Base-by-base conservation (phyloP, 2,329 filamentous ascomycete genomes). In the Calonectria leucothoes region DNA sequence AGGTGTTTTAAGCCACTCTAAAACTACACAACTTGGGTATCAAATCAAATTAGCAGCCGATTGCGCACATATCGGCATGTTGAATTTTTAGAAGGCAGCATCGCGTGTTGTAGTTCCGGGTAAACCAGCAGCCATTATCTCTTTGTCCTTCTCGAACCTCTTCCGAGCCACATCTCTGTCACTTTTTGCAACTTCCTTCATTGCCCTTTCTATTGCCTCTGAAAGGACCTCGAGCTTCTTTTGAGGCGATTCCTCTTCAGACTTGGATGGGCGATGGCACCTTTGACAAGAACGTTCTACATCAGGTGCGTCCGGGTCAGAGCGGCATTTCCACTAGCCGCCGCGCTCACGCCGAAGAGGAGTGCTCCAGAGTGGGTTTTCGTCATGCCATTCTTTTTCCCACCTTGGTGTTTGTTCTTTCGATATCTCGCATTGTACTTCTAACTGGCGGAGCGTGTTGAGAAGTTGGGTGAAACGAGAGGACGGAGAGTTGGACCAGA, bases 321-420 rank as follows among this genome's bases (percentile, higher is more conserved):
- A 79, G 66, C 78, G 77, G 77, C 78, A 80, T 80, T 73, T 80
- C 78, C 78, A 80, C 78, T 80, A 80, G 74, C 78, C 78, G 51
- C 78, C 78, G 74, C 70, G 77, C 73, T 51, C 66, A 61, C 74
- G 71, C 65, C 74, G 75, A 65, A 71, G 70, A 49, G 66, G 74
- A 65, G 73, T 73, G 37, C 71, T 59, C 78, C 78, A 80, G 35
- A 29, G 59, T 23, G 57, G 25, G 45, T 39, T 77, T 1, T 74
- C 64, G 3, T 74, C 66, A 37, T 80, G 76, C 78, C 77, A 80
- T 39, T 80, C 72, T 20, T 77, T 72, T 27, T 79, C 75, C 76
- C 78, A 80, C 14, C 52, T 70, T 2, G 51, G 23, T 15, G n/a
- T 39, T 35, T 59, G 39, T 25, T 15, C 17, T 42, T 55, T 61